Percentiles rank a stretch among this genome's conserved stretches.
Evolutionary conservation across 768 basidiomycete species (phyloP).

Genomic region (Leucocoprinus birnbaumii): DNA sequence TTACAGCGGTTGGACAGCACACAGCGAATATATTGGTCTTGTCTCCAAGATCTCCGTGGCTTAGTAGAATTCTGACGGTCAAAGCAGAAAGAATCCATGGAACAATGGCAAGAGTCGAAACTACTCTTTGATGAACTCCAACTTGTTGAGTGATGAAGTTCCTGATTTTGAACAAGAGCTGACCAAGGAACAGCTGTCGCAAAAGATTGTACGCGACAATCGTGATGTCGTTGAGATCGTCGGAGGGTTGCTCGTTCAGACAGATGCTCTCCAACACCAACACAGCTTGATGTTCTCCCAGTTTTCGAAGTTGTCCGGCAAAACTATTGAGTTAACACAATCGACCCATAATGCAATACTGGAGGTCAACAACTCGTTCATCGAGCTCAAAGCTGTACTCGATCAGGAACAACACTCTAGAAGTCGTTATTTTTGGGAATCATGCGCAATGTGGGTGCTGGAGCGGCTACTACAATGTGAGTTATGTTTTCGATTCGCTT

Average conservation of each 20-base stretch:
- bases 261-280: slow-evolving; percentile 5
- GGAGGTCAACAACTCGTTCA: slow-evolving; percentile 5
- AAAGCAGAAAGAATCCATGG: background rate
- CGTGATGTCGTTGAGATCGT: background rate
- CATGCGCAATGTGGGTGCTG: slow-evolving; percentile 4
- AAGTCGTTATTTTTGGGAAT: slow-evolving; percentile 5
- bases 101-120: slow-evolving; percentile 6
- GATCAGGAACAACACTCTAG: background rate
- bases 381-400: background rate
- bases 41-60: background rate
- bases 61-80: background rate
- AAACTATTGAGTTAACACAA: background rate
- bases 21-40: background rate
- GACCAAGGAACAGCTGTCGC: background rate
- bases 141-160: slow-evolving; percentile 3
- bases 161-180: background rate
- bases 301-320: slow-evolving; percentile 1
- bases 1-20: background rate
- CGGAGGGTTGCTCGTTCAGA: background rate
- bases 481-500: background rate
- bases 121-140: background rate
- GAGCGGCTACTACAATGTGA: slow-evolving; percentile 5
- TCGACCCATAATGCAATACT: background rate
- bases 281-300: slow-evolving; percentile 8
- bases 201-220: background rate